Evolutionary conservation across 352 stramenopile species (phyloP).

Genomic region (Phytophthora melonis): DNA sequence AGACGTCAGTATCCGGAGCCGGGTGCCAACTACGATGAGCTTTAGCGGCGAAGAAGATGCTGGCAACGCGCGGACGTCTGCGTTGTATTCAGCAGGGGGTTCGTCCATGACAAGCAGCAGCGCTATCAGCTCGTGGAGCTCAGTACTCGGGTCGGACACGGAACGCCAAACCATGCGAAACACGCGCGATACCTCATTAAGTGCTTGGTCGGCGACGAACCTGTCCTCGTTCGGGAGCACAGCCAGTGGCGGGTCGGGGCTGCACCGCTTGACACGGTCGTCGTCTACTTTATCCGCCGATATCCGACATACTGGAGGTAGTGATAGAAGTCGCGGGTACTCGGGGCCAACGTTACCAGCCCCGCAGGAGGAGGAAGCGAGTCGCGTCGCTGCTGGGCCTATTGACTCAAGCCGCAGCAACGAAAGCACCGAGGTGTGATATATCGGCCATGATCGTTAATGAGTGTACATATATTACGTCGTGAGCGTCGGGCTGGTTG

Average conservation of each 20-base stretch:
- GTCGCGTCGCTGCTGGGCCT: conserved; percentile 9
- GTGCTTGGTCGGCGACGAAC: conserved; percentile 54
- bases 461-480: conserved; percentile 40
- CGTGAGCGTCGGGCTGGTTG: no score
- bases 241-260: conserved; percentile 21
- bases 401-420: conserved; percentile 32
- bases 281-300: conserved; percentile 31
- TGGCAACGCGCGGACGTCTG: conserved; percentile 33
- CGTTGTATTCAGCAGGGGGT: conserved; percentile 41
- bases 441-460: conserved; percentile 24
- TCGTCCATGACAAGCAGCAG: conserved; percentile 62
- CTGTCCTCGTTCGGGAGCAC: conserved; percentile 53
- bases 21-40: conserved; percentile 26
- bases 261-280: conserved; percentile 27
- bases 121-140: conserved; percentile 76
- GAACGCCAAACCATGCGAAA: conserved; percentile 56
- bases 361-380: conserved; percentile 7
- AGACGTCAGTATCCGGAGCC: conserved; percentile 24
- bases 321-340: conserved; percentile 24
- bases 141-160: conserved; percentile 73
- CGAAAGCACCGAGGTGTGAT: conserved; percentile 41
- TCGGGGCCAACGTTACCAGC: conserved; percentile 7
- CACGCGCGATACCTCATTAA: conserved; percentile 79
- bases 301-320: conserved; percentile 17
- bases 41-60: conserved; percentile 27